Percentiles rank a stretch among this genome's conserved stretches.
Evolutionary conservation across 768 basidiomycete genomes (phyloP).

Genomic region (Panaeolus papilionaceus): DNA sequence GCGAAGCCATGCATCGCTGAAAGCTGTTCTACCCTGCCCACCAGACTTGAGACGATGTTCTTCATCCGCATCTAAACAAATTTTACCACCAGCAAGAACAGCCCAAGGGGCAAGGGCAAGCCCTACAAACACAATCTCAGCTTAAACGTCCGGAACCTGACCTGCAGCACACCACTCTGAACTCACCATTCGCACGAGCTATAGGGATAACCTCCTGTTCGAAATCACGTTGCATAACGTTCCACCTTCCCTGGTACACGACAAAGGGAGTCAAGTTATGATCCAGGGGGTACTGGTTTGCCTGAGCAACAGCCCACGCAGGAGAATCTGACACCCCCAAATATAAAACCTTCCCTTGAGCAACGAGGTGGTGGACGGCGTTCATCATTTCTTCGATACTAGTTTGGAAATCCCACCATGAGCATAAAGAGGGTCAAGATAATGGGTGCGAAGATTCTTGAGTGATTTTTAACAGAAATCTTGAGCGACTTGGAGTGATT

Average conservation of each 20-base stretch:
- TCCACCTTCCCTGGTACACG: constrained; percentile 56
- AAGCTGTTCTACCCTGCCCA: constrained; percentile 43
- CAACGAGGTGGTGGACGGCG: constrained; percentile 55
- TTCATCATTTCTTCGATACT: constrained; percentile 64
- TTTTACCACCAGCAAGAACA: constrained; percentile 43
- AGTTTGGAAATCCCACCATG: constrained; percentile 60
- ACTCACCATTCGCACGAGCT: constrained; percentile 45
- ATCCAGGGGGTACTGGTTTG: constrained; percentile 55
- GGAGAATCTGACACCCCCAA: constrained; percentile 48
- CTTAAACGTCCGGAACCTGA: not conserved
- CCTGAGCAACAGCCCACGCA: constrained; percentile 52
- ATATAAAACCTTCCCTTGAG: constrained; percentile 60
- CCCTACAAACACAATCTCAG: constrained; percentile 33
- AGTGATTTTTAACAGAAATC: constrained; percentile 47
- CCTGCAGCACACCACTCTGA: not conserved
- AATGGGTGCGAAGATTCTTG: constrained; percentile 49
- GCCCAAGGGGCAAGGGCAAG: constrained; percentile 39
- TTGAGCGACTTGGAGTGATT: constrained; percentile 49
- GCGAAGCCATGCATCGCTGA: constrained; percentile 46
- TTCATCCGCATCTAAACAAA: constrained; percentile 55
- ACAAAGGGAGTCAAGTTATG: constrained; percentile 56
- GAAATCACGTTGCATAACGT: constrained; percentile 47
- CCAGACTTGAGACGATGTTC: constrained; percentile 32
- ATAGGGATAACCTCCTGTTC: constrained; percentile 59
- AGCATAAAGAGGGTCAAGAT: constrained; percentile 52